These are phyloP conservation scores for Botrytis byssoidea DNA, from an alignment of 2,329 filamentous ascomycete genomes.

Conservation along the genomic window DNA sequence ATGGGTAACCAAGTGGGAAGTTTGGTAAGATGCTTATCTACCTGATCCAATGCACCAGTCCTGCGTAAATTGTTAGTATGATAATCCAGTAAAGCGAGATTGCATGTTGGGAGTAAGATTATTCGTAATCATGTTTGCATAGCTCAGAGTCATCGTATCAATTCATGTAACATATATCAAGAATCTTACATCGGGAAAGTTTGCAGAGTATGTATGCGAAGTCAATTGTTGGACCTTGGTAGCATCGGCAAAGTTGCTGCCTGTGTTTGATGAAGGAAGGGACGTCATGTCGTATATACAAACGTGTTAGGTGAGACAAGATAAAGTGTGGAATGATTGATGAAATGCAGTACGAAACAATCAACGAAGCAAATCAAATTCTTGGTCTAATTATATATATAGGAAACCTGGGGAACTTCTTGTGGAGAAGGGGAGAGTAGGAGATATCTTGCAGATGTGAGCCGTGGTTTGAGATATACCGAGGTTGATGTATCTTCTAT, in stretches of 20 bases:
- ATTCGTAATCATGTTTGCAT: not conserved
- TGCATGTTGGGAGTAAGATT: not conserved
- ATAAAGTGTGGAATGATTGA: not conserved
- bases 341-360: not conserved
- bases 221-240: conserved; percentile 48
- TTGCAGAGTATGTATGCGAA: conserved; percentile 57
- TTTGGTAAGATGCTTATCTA: conserved; percentile 36
- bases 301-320: not conserved
- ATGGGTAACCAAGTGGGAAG: not conserved
- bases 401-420: not conserved
- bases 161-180: not conserved
- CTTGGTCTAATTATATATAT: not conserved
- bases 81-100: not conserved
- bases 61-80: conserved; percentile 1
- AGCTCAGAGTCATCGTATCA: too few relatives aligned
- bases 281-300: conserved; percentile 3
- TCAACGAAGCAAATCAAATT: not conserved
- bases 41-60: conserved; percentile 67
- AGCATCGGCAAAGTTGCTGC: conserved; percentile 40
- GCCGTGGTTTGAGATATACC: not conserved
- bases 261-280: conserved; percentile 6
- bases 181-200: conserved; percentile 45
- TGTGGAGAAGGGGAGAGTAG: not conserved
- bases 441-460: not conserved
- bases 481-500: not conserved